Base-by-base conservation (phyloP, 1,284 basidiomycete genomes). In the Apiotrichum laibachii region DNA sequence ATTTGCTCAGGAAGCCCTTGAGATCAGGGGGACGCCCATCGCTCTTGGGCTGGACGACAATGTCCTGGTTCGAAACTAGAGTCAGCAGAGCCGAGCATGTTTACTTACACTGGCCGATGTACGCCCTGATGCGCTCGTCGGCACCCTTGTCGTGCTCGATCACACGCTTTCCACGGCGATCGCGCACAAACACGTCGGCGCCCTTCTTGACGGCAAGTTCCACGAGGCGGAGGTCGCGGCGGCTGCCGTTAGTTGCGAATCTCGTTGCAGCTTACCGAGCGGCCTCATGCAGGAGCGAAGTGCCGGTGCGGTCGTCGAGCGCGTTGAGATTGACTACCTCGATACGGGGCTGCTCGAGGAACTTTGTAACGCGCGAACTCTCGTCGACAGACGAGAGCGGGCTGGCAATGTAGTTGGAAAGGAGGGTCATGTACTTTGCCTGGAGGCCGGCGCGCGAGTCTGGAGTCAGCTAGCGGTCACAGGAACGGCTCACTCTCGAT, bases 141-240 rank as follows among this genome's bases (percentile, higher is more conserved):
- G 78, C 34, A 81, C 83, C 70, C 56, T 80, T 81, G 31, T 82
- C 80, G n/a, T 77, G 73, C 53, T 96, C 92, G 52, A 86, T 82
- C 0, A 90, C 86, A 61, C 87, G 82, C 70, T 86, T 86, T 11
- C 93, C 92, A 54, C 81, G 82, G 37, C 86, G 82, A 76, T 98
- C 90, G 8, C 92, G 83, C 1, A 89, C 88, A 67, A 95, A 94
- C 1, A 96, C 89, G 72, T 96, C 92, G 0, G 90, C 92, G 1
- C 93, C 93, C 13, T 87, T 87, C 53, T 88, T 85, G 1, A 94
- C 86, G 0, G 87, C 88, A 13, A 91, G 81, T 72, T 96, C 90
- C 39, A 97, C 86, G 19, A 96, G 80, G 13, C 85, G 81, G 10
- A 93, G 80, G 72, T 97, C 91, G 57, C 89, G 89, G 31, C 91